Evolutionary conservation across 192 early-diverging fungal species (phyloP).

Genomic region (Gamsiella multidivaricata): DNA sequence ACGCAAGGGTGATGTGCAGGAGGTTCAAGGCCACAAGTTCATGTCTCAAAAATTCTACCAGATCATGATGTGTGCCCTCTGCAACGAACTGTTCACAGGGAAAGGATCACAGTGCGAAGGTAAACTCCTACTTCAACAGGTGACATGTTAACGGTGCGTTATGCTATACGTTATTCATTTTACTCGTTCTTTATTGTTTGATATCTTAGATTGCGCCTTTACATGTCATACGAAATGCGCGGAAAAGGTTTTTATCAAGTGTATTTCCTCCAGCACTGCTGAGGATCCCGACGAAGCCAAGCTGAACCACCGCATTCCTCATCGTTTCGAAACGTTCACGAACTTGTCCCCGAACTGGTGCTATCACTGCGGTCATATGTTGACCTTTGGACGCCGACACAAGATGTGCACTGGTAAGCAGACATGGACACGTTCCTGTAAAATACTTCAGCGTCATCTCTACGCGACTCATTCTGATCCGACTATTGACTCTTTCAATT

Average conservation of each 20-base stretch:
- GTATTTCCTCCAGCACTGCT: slow-evolving; percentile 75
- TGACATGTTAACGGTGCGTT: neutral
- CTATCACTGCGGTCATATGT: slow-evolving; percentile 96
- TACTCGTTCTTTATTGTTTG: neutral
- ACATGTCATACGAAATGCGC: slow-evolving; percentile 93
- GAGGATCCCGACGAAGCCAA: slow-evolving; percentile 75
- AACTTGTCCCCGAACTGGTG: slow-evolving; percentile 94
- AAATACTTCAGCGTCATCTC: too few species aligned
- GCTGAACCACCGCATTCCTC: slow-evolving; percentile 93
- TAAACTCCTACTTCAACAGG: slow-evolving; percentile 29
- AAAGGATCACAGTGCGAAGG: slow-evolving; percentile 92
- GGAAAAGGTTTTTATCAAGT: slow-evolving; percentile 85
- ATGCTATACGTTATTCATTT: neutral
- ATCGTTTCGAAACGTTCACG: slow-evolving; percentile 88
- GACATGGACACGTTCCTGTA: too few species aligned
- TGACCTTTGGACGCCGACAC: slow-evolving; percentile 77
- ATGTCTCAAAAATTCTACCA: slow-evolving; percentile 90
- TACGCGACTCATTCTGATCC: too few species aligned
- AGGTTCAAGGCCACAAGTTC: slow-evolving; percentile 96
- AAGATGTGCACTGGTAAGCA: slow-evolving; percentile 64
- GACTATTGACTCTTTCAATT: too few species aligned
- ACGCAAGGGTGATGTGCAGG: slow-evolving; percentile 81
- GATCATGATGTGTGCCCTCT: slow-evolving; percentile 98
- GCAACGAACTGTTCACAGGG: slow-evolving; percentile 92
- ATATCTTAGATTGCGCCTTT: slow-evolving; percentile 81